phyloP scores from a whole-genome alignment of 768 basidiomycete genomes.

The Dioszegia crocea region DNA sequence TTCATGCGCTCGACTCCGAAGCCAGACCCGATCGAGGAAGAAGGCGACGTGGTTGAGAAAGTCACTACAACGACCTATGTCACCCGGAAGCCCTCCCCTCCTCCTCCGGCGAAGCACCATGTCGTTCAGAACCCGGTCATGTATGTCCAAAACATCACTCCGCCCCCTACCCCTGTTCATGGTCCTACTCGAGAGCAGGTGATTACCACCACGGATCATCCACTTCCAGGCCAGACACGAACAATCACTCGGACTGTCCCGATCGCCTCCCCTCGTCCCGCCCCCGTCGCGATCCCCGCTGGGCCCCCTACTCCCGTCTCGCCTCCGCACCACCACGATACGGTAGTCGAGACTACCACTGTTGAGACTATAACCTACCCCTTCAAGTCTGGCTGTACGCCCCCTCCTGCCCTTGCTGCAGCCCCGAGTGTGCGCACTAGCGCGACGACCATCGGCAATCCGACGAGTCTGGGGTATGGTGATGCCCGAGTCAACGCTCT shows the following conservation, averaged over 20 bases:
- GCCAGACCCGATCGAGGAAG: not conserved
- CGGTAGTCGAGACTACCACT: constrained; percentile 8
- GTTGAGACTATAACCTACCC: constrained; percentile 11
- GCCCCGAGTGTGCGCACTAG: not conserved
- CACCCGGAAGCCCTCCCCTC: constrained; percentile 8
- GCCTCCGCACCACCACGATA: not conserved
- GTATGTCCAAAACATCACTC: constrained; percentile 9
- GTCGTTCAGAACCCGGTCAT: not conserved
- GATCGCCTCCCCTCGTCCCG: not conserved
- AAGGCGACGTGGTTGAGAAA: constrained; percentile 9
- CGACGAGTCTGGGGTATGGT: constrained; percentile 5
- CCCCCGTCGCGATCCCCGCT: not conserved
- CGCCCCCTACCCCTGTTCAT: constrained; percentile 2
- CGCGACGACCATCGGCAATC: not conserved
- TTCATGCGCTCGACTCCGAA: not conserved
- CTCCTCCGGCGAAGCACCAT: not conserved
- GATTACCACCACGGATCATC: constrained; percentile 5
- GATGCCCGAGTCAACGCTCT: not conserved
- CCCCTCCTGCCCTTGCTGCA: not conserved
- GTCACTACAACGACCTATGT: constrained; percentile 8
- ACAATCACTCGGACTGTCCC: constrained; percentile 1
- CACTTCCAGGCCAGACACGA: not conserved
- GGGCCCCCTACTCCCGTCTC: constrained; percentile 1
- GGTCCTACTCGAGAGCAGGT: not conserved
- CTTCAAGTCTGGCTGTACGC: not conserved